Evolutionary conservation across 805 yeast species (phyloP).

Genomic region (Kuraishia molischiana): DNA sequence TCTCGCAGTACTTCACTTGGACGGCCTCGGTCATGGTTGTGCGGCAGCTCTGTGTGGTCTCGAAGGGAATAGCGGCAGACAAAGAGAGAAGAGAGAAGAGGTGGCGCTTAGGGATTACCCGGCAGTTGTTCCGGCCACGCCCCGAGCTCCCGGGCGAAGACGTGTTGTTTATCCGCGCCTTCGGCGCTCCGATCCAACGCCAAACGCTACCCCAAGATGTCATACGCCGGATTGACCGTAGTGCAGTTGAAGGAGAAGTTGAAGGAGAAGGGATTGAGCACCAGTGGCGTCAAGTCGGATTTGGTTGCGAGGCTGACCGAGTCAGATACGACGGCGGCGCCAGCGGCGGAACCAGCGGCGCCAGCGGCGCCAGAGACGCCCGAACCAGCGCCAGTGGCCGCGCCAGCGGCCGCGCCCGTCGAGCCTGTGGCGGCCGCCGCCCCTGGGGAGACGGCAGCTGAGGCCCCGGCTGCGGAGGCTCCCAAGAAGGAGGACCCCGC

Average conservation of each 20-base stretch:
- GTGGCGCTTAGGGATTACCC: not conserved
- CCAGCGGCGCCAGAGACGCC: constrained; percentile 3
- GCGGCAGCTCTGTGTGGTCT: too few relatives aligned
- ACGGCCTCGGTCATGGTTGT: not conserved
- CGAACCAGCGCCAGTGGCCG: constrained; percentile 6
- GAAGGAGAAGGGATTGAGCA: constrained; percentile 55
- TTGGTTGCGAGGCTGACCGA: constrained; percentile 56
- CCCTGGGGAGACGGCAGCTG: constrained; percentile 7
- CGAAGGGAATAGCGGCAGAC: too few relatives aligned
- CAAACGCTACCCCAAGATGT: too few relatives aligned
- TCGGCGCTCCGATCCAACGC: too few relatives aligned
- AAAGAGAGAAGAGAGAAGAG: too few relatives aligned
- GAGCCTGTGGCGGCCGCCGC: constrained; percentile 1
- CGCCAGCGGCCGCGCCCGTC: constrained; percentile 1
- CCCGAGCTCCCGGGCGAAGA: too few relatives aligned
- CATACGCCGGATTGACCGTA: constrained; percentile 62
- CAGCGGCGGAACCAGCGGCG: constrained; percentile 11
- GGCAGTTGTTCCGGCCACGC: not conserved
- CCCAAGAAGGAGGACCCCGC: too few relatives aligned
- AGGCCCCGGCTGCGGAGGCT: constrained; percentile 17
- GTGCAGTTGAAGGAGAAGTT: constrained; percentile 76
- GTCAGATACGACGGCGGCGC: constrained; percentile 16
- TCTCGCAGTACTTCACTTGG: constrained; percentile 56
- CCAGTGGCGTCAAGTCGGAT: constrained; percentile 76
- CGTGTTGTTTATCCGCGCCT: too few relatives aligned